phyloP scores from a whole-genome alignment of 192 early-diverging fungal genomes.

The Lunasporangiospora selenospora region DNA sequence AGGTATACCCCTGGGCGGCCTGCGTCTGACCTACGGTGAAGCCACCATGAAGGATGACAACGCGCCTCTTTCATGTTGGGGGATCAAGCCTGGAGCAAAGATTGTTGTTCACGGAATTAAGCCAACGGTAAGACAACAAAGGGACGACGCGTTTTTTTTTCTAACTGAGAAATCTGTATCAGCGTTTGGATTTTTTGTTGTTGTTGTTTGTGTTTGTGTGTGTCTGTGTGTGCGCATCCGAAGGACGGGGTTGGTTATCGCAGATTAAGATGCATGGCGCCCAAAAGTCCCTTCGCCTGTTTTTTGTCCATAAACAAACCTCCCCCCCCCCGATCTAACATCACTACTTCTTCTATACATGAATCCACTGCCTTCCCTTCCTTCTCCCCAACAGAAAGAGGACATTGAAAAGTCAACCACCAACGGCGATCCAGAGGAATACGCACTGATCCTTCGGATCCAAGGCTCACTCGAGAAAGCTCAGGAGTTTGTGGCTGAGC shows the following conservation, averaged over 20 bases:
- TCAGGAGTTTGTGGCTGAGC: constrained; percentile 36
- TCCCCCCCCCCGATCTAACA: too few species aligned
- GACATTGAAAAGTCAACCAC: constrained; percentile 50
- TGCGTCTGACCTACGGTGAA: constrained; percentile 77
- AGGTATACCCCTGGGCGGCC: constrained; percentile 76
- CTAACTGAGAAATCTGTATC: too few species aligned
- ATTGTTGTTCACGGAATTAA: constrained; percentile 76
- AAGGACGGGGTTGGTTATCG: neutral
- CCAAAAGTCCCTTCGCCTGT: too few species aligned
- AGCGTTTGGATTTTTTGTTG: constrained; percentile 1
- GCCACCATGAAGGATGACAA: constrained; percentile 80
- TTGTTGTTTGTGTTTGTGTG: neutral
- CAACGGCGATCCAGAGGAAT: constrained; percentile 62
- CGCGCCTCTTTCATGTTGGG: constrained; percentile 71
- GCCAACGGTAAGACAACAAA: constrained; percentile 61
- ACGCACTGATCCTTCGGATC: constrained; percentile 55
- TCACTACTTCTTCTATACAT: too few species aligned
- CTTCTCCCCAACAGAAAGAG: constrained; percentile 32
- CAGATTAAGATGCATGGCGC: too few species aligned
- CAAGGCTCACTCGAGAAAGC: constrained; percentile 38
- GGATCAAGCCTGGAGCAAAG: constrained; percentile 75
- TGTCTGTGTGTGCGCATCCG: neutral
- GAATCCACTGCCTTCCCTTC: constrained; percentile 8
- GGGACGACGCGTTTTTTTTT: too few species aligned
- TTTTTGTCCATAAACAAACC: too few species aligned